These are phyloP conservation scores for Beauveria sp. DNA, from an alignment of 2,329 filamentous ascomycete genomes.

Conservation along the genomic window DNA sequence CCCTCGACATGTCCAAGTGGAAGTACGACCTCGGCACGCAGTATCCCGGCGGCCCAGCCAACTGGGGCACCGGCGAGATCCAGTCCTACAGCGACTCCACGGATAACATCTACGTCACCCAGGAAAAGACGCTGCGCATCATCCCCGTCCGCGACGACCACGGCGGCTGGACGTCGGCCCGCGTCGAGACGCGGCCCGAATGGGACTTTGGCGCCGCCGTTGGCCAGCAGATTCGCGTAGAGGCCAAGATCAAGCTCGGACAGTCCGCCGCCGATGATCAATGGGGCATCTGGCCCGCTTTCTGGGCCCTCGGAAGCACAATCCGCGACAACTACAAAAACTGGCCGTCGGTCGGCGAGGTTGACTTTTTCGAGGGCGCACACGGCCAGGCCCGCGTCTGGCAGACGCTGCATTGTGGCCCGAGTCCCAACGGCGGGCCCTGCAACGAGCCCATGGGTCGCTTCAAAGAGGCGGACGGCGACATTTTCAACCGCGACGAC, in stretches of 20 bases:
- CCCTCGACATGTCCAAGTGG: constrained; percentile 30
- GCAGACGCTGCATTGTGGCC: constrained; percentile 36
- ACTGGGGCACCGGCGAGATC: constrained; percentile 43
- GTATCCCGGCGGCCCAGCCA: constrained; percentile 36
- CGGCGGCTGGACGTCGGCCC: constrained; percentile 35
- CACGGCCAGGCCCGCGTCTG: constrained; percentile 30
- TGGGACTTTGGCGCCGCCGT: constrained; percentile 27
- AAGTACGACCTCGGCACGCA: constrained; percentile 34
- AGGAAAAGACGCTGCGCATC: constrained; percentile 30
- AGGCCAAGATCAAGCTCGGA: constrained; percentile 32
- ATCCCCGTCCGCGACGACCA: constrained; percentile 20
- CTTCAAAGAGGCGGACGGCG: constrained; percentile 12
- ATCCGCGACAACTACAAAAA: constrained; percentile 30
- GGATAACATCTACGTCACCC: constrained; percentile 33
- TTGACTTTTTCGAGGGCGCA: constrained; percentile 37
- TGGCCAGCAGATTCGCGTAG: constrained; percentile 29
- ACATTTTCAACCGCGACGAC: constrained; percentile 19
- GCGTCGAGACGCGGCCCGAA: constrained; percentile 31
- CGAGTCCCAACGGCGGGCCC: constrained; percentile 26
- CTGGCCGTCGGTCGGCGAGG: constrained; percentile 37
- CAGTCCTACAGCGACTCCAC: constrained; percentile 35
- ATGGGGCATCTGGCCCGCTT: constrained; percentile 39
- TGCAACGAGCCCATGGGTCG: constrained; percentile 35
- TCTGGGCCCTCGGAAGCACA: constrained; percentile 35
- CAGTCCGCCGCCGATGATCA: constrained; percentile 18